Conservation (phyloP, 495 filamentous ascomycete species). For the Penicillium flavigenum region DNA sequence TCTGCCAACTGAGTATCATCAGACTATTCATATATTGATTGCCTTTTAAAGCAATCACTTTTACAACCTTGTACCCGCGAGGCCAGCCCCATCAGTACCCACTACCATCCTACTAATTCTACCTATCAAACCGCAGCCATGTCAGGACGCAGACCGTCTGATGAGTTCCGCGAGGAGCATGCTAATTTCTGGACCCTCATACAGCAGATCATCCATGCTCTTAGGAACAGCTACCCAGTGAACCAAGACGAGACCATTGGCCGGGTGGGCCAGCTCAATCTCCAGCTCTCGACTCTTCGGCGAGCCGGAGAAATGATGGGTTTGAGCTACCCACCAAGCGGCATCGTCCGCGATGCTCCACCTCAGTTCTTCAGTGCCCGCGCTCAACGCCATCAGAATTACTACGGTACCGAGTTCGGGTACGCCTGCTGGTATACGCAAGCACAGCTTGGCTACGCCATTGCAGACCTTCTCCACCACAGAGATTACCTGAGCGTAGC, state of each 20-base stretch:
- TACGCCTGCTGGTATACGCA: slow-evolving; percentile 8
- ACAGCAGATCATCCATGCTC: background rate
- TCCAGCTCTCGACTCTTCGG: background rate
- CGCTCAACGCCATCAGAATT: background rate
- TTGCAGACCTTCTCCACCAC: background rate
- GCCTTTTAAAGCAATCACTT: background rate
- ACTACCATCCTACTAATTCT: background rate
- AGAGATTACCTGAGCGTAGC: background rate
- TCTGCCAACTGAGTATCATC: background rate
- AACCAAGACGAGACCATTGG: background rate
- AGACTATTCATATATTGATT: background rate
- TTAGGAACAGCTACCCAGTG: background rate
- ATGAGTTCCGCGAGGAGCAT: background rate
- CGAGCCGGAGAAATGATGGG: slow-evolving; percentile 1
- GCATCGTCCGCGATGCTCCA: background rate
- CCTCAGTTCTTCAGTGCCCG: background rate
- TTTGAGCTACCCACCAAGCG: background rate
- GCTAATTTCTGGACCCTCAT: background rate
- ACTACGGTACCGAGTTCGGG: background rate
- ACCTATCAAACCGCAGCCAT: background rate
- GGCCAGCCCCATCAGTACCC: background rate
- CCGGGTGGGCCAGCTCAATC: background rate
- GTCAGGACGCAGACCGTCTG: background rate
- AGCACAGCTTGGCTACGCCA: background rate
- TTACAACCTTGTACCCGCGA: background rate